These are phyloP conservation scores for Amylostereum chailletii DNA, from an alignment of 1,284 basidiomycete genomes.

Conservation along the genomic window DNA sequence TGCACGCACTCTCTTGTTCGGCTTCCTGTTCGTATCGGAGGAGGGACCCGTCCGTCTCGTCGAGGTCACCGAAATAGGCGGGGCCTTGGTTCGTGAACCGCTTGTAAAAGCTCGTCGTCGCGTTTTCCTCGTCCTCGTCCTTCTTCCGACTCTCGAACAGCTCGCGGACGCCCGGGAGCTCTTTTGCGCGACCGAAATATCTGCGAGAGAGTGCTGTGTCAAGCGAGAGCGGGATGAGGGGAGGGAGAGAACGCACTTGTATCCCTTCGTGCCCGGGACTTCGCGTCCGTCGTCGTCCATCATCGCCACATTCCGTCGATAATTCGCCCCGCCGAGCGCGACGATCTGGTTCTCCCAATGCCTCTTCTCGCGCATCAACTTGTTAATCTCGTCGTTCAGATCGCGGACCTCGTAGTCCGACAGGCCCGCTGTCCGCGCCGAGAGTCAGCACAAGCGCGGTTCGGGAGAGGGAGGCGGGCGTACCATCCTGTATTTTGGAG, in stretches of 20 bases:
- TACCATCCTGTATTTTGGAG: constrained; percentile 94
- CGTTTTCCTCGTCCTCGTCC: constrained; percentile 80
- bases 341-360: constrained; percentile 99
- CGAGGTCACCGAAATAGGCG: constrained; percentile 87
- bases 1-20: constrained; percentile 67
- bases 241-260: constrained; percentile 63
- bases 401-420: constrained; percentile 96
- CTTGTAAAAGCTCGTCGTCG: constrained; percentile 71
- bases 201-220: constrained; percentile 28
- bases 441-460: constrained; percentile 3
- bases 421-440: constrained; percentile 58
- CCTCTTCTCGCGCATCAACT: constrained; percentile 86
- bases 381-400: constrained; percentile 98
- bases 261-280: constrained; percentile 94
- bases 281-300: constrained; percentile 90
- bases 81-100: constrained; percentile 87
- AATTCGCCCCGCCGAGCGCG: constrained; percentile 92
- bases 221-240: not conserved
- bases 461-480: constrained; percentile 21
- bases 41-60: constrained; percentile 71
- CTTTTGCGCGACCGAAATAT: constrained; percentile 96
- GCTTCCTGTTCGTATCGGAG: constrained; percentile 64
- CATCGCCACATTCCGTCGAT: constrained; percentile 86
- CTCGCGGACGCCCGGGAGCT: constrained; percentile 92
- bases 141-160: constrained; percentile 80